A percentile compares a stretch with the other conserved stretches of the same genome.
Conservation (phyloP, 257 asterid genomes). For the Solanum tarapatanum region DNA sequence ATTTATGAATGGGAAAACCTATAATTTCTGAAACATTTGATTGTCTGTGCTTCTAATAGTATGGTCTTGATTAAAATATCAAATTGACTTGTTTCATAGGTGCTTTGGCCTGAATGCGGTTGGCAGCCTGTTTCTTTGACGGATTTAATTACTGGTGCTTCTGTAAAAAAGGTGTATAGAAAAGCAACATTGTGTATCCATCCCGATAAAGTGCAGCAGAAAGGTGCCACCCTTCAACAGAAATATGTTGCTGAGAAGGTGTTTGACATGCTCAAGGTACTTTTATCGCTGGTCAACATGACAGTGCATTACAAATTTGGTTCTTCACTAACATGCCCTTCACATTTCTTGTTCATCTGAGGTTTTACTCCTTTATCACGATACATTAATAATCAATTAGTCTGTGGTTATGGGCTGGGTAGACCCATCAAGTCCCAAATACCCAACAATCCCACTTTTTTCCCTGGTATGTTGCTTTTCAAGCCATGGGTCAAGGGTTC, state of each 20-base stretch:
- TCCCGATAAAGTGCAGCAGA: constrained; percentile 99
- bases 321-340: background rate
- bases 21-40: background rate
- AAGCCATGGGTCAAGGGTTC: background rate
- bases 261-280: constrained; percentile 96
- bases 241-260: constrained; percentile 97
- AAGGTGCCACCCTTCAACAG: constrained; percentile 95
- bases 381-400: background rate
- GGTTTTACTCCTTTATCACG: background rate
- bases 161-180: constrained; percentile 81
- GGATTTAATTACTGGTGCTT: constrained; percentile 81
- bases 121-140: constrained; percentile 99
- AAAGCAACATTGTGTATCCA: constrained; percentile 98
- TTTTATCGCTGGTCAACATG: background rate
- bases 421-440: background rate
- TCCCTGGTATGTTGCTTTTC: background rate
- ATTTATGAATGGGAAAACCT: background rate
- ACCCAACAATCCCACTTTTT: background rate
- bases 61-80: background rate
- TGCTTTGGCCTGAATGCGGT: constrained; percentile 99
- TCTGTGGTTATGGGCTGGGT: background rate
- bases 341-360: background rate
- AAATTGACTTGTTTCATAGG: constrained; percentile 28
- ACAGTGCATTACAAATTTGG: background rate
- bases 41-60: background rate